phyloP scores from a whole-genome alignment of 1,139 yeast species.

The Nakaseomyces kungkrabaensis region DNA sequence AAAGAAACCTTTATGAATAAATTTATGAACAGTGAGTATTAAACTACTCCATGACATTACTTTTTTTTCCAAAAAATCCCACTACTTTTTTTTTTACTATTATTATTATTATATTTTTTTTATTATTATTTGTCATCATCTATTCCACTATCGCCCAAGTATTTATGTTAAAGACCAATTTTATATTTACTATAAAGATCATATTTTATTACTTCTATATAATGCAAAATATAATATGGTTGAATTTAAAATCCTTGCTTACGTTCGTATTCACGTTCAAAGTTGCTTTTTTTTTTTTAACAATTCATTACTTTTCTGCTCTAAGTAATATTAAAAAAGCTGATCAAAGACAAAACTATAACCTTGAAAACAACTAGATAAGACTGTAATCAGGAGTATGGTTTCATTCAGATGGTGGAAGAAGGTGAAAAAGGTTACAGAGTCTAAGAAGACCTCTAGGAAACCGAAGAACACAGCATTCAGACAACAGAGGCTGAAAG shows the following conservation, averaged over 20 bases:
- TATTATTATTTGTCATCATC: not conserved
- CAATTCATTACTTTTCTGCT: too few species aligned
- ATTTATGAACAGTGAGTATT: too few species aligned
- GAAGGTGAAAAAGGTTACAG: not conserved
- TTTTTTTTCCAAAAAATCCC: too few species aligned
- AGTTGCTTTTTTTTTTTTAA: too few species aligned
- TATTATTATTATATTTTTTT: not conserved
- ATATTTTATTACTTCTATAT: not conserved
- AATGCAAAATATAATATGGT: too few species aligned
- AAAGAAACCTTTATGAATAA: not conserved
- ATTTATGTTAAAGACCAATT: not conserved
- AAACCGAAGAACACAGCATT: constrained; percentile 60
- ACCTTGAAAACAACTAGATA: too few species aligned
- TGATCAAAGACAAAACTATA: too few species aligned
- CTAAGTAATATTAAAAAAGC: too few species aligned
- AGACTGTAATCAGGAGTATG: not conserved
- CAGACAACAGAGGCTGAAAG: constrained; percentile 64
- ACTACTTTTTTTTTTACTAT: not conserved
- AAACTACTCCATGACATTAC: too few species aligned
- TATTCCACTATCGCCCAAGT: not conserved
- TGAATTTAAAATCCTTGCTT: too few species aligned
- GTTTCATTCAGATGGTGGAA: constrained; percentile 5
- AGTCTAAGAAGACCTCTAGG: constrained; percentile 36
- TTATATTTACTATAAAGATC: not conserved
- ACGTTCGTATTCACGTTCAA: too few species aligned